phyloP scores from a whole-genome alignment of 2,329 filamentous ascomycete genomes.

The Tolypocladium guangdongense region DNA sequence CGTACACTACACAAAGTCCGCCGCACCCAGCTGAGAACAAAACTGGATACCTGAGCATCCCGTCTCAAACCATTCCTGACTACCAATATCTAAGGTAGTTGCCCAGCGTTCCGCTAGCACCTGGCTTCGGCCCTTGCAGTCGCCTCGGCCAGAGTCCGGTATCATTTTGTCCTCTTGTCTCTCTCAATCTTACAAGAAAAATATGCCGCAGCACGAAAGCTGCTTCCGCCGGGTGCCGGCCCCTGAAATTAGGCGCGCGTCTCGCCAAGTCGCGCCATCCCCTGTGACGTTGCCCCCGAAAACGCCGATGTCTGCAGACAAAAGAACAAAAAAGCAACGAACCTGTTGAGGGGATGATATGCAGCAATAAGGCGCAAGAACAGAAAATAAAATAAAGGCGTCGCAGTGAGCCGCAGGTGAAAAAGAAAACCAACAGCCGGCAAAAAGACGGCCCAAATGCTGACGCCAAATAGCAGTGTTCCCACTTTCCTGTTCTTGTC shows the following conservation, averaged over 20 bases:
- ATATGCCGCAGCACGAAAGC: neutral
- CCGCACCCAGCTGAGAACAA: neutral
- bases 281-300: neutral
- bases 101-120: neutral
- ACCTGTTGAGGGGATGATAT: neutral
- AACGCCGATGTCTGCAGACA: neutral
- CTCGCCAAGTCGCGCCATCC: neutral
- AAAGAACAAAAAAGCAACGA: neutral
- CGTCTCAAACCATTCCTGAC: neutral
- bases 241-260: neutral
- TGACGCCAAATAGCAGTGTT: conserved; percentile 7
- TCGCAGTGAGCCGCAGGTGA: neutral
- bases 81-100: neutral
- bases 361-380: neutral
- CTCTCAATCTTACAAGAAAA: neutral
- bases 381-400: neutral
- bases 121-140: neutral
- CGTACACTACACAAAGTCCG: neutral
- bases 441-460: conserved; percentile 3
- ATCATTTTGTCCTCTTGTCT: neutral
- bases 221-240: neutral
- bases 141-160: neutral
- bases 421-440: neutral
- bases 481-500: conserved; percentile 1
- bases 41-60: neutral